These are phyloP conservation scores for Miscanthus lutarioriparius DNA, from an alignment of 176 grass and related monocot species.

Conservation along the genomic window DNA sequence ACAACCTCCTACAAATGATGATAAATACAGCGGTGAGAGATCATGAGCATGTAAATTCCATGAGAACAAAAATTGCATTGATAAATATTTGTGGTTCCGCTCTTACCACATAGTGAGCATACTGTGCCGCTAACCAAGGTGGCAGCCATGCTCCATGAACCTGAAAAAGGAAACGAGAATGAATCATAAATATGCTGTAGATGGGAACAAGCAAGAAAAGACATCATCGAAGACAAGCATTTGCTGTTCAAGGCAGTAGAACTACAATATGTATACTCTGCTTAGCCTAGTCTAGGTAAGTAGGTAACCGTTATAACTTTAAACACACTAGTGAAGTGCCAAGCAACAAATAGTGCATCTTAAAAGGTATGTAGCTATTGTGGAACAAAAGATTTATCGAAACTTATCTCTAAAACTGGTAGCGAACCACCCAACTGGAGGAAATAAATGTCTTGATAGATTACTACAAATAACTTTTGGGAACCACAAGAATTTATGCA, in stretches of 20 bases:
- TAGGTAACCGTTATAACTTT: neutral
- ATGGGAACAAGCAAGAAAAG: neutral
- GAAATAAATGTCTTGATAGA: slow-evolving; percentile 1
- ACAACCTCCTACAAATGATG: slow-evolving; percentile 62
- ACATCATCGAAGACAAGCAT: neutral
- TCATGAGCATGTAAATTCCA: neutral
- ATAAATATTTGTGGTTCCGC: neutral
- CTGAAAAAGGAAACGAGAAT: slow-evolving; percentile 39
- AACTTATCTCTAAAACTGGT: slow-evolving; percentile 24
- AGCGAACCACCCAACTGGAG: neutral
- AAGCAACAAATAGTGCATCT: slow-evolving; percentile 1
- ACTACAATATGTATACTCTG: neutral
- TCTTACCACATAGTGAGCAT: slow-evolving; percentile 55
- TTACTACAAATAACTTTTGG: neutral
- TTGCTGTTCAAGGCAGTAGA: slow-evolving; percentile 1
- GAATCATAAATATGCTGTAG: slow-evolving; percentile 7
- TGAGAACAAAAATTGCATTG: neutral
- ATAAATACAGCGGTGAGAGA: neutral
- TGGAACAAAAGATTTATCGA: neutral
- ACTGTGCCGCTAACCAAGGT: slow-evolving; percentile 75
- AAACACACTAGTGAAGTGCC: neutral
- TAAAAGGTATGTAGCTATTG: slow-evolving; percentile 23
- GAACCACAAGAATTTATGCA: slow-evolving; percentile 12
- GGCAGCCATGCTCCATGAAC: slow-evolving; percentile 97
- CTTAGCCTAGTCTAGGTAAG: neutral